phyloP scores from a whole-genome alignment of 2,329 filamentous ascomycete genomes.

The Apiospora rasikravindrae region DNA sequence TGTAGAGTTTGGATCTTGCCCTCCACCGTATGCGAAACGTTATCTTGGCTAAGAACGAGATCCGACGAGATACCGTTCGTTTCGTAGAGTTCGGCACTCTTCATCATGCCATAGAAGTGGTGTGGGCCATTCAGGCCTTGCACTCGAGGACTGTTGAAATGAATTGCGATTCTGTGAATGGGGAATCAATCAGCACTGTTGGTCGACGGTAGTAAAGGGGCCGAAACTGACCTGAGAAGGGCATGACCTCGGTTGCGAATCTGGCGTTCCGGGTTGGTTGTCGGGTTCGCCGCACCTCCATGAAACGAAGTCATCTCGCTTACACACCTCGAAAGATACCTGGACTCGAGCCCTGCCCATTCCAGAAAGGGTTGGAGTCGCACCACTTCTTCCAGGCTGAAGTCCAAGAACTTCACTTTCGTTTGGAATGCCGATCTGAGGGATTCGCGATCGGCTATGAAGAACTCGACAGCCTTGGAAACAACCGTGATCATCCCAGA shows the following conservation, averaged over 20 bases:
- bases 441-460: slow-evolving; percentile 40
- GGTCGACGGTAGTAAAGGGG: background rate
- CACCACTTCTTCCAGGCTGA: slow-evolving; percentile 39
- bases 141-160: slow-evolving; percentile 34
- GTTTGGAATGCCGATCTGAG: slow-evolving; percentile 34
- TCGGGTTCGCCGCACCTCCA: background rate
- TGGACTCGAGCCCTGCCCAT: slow-evolving; percentile 39
- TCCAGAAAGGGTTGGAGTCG: slow-evolving; percentile 38
- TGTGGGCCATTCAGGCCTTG: slow-evolving; percentile 18
- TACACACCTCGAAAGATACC: slow-evolving; percentile 33
- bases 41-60: slow-evolving; percentile 37
- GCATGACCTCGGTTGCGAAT: slow-evolving; percentile 33
- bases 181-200: background rate
- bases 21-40: slow-evolving; percentile 24
- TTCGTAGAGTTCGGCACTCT: slow-evolving; percentile 33
- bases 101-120: slow-evolving; percentile 32
- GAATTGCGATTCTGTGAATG: slow-evolving; percentile 33
- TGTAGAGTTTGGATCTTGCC: slow-evolving; percentile 27
- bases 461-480: slow-evolving; percentile 33
- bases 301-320: background rate
- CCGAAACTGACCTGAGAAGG: slow-evolving; percentile 38
- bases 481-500: slow-evolving; percentile 25
- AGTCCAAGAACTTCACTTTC: slow-evolving; percentile 42
- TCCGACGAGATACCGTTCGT: slow-evolving; percentile 38
- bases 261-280: background rate